phyloP scores from a whole-genome alignment of 169 alveolate genomes.

The Plasmodium gonderi region DNA sequence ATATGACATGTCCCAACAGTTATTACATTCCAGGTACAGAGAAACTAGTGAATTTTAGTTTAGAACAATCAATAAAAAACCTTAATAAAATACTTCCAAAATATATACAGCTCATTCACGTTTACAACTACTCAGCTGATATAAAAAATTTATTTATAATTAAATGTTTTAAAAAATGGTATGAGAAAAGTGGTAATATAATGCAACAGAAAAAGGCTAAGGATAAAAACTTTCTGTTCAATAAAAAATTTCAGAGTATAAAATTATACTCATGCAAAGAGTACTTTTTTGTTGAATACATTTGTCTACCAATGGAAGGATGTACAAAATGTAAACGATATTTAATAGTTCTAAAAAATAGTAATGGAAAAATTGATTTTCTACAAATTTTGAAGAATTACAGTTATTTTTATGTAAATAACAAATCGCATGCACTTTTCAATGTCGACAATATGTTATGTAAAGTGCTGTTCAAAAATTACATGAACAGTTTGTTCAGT shows the following conservation, averaged over 20 bases:
- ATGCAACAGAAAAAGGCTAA: not conserved
- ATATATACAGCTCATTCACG: conserved; percentile 38
- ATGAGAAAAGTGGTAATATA: not conserved
- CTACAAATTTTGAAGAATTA: conserved; percentile 20
- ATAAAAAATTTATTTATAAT: conserved; percentile 25
- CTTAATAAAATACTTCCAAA: conserved; percentile 14
- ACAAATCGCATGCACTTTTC: conserved; percentile 11
- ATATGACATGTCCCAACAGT: not conserved
- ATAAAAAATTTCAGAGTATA: not conserved
- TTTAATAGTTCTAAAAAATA: conserved; percentile 17
- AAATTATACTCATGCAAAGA: conserved; percentile 5
- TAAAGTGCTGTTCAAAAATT: conserved; percentile 27
- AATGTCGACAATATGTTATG: conserved; percentile 21
- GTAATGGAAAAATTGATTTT: conserved; percentile 2
- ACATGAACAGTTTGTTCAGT: conserved; percentile 11
- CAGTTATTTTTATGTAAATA: conserved; percentile 30
- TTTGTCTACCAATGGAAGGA: not conserved
- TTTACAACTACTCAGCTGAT: not conserved
- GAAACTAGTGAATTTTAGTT: not conserved
- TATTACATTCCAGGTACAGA: not conserved
- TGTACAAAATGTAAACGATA: not conserved
- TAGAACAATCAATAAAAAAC: conserved; percentile 1
- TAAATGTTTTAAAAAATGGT: not conserved
- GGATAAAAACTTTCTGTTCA: not conserved
- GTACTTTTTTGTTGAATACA: conserved; percentile 7